Conservation (phyloP, 257 asterid genomes). For the Solanum paucissectum region DNA sequence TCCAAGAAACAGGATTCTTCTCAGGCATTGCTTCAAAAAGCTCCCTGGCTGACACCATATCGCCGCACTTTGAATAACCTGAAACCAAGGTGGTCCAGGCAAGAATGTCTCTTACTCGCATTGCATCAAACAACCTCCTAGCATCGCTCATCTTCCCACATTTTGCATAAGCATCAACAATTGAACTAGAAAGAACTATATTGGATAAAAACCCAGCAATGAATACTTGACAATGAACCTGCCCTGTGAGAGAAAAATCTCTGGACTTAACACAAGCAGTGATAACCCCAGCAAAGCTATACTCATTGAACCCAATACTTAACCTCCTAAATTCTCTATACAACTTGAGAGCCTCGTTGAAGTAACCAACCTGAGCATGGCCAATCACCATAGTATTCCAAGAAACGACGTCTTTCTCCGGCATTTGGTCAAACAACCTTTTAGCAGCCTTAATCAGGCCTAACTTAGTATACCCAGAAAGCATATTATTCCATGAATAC, state of each 20-base stretch:
- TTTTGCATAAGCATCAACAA: slow-evolving; percentile 58
- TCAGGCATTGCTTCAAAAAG: slow-evolving; percentile 49
- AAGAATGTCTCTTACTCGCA: slow-evolving; percentile 43
- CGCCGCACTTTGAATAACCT: slow-evolving; percentile 49
- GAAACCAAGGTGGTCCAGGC: slow-evolving; percentile 79
- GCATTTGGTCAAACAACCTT: slow-evolving; percentile 58
- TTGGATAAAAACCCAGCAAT: slow-evolving; percentile 47
- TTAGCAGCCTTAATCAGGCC: slow-evolving; percentile 56
- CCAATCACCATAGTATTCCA: slow-evolving; percentile 81
- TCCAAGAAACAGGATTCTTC: slow-evolving; percentile 60
- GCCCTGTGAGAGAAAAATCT: slow-evolving; percentile 42
- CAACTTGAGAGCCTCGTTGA: slow-evolving; percentile 39
- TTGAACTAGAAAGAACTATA: slow-evolving; percentile 51
- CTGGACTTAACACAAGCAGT: slow-evolving; percentile 51
- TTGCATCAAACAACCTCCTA: slow-evolving; percentile 52
- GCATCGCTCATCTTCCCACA: slow-evolving; percentile 54
- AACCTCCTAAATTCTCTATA: slow-evolving; percentile 41
- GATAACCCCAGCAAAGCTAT: slow-evolving; percentile 56
- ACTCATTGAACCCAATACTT: slow-evolving; percentile 43
- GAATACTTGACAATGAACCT: slow-evolving; percentile 59
- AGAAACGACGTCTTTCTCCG: slow-evolving; percentile 53
- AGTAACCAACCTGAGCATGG: slow-evolving; percentile 36
- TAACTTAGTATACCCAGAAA: slow-evolving; percentile 52
- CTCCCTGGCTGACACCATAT: slow-evolving; percentile 46
- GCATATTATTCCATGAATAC: slow-evolving; percentile 86